These are phyloP conservation scores for Chernovozyma sophiae-reginae DNA, from an alignment of 1,139 yeast species.

Conservation along the genomic window DNA sequence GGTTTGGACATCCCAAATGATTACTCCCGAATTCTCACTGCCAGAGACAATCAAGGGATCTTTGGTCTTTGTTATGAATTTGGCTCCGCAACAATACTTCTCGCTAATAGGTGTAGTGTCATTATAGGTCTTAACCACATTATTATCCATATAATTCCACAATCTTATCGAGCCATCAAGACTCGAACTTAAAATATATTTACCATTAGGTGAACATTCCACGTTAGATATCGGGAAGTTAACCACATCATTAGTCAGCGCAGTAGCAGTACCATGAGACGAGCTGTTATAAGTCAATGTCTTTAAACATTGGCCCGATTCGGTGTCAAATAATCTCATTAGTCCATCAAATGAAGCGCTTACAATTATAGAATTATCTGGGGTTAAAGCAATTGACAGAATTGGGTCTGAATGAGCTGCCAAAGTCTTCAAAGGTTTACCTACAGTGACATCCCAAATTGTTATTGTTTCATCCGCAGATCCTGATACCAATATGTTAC, in stretches of 20 bases:
- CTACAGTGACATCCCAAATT: conserved; percentile 81
- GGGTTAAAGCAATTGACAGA: conserved; percentile 64
- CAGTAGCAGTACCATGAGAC: conserved; percentile 55
- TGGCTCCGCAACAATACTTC: conserved; percentile 47
- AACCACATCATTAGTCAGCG: conserved; percentile 47
- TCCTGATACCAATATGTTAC: conserved; percentile 77
- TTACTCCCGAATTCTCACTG: conserved; percentile 54
- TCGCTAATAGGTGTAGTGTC: conserved; percentile 29
- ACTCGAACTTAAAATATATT: conserved; percentile 72
- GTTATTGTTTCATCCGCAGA: conserved; percentile 89
- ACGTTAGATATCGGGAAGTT: conserved; percentile 71
- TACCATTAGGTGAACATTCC: conserved; percentile 76
- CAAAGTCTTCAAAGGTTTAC: conserved; percentile 68
- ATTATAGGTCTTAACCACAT: conserved; percentile 69
- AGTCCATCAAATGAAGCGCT: conserved; percentile 92
- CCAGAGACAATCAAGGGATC: conserved; percentile 59
- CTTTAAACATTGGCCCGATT: conserved; percentile 86
- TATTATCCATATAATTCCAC: conserved; percentile 80
- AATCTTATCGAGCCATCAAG: conserved; percentile 73
- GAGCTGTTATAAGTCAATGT: conserved; percentile 73
- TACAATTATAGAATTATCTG: conserved; percentile 78
- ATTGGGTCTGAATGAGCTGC: conserved; percentile 96
- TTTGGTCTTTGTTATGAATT: conserved; percentile 33
- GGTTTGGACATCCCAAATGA: conserved; percentile 74
- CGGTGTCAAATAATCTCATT: conserved; percentile 82